Conservation (phyloP, 805 yeast species). For the Danielozyma ontarioensis region DNA sequence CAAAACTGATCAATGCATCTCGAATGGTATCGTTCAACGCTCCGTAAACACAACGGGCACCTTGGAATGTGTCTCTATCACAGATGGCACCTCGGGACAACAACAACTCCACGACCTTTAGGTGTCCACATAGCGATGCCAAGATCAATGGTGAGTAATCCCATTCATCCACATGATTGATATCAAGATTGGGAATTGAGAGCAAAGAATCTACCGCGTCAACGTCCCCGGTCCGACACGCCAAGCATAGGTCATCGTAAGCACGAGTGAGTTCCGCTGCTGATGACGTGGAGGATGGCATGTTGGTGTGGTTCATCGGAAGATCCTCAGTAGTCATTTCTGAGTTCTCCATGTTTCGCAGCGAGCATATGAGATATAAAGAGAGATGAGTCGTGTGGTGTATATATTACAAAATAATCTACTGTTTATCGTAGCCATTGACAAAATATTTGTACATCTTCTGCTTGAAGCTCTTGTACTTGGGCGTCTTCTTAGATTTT, state of each 20-base stretch:
- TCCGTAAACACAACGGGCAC: slow-evolving; percentile 71
- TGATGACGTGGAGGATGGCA: slow-evolving; percentile 4
- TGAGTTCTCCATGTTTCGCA: not conserved
- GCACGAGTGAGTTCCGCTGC: slow-evolving; percentile 8
- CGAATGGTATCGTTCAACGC: slow-evolving; percentile 67
- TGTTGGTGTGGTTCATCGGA: slow-evolving; percentile 5
- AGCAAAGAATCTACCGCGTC: slow-evolving; percentile 58
- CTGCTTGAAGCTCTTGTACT: slow-evolving; percentile 12
- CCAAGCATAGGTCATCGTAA: slow-evolving; percentile 49
- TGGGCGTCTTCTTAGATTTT: slow-evolving; percentile 1
- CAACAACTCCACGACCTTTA: slow-evolving; percentile 53
- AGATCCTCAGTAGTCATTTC: not conserved
- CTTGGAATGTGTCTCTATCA: slow-evolving; percentile 78
- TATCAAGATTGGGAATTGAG: slow-evolving; percentile 32
- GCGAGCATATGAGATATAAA: not conserved
- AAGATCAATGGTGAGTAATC: slow-evolving; percentile 72
- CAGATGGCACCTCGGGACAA: slow-evolving; percentile 66
- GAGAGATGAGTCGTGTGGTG: not conserved
- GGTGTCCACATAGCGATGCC: slow-evolving; percentile 74
- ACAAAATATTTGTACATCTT: slow-evolving; percentile 27
- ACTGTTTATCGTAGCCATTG: slow-evolving; percentile 17
- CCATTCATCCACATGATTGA: slow-evolving; percentile 60
- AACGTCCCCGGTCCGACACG: slow-evolving; percentile 66
- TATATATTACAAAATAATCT: no score
- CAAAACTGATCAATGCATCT: slow-evolving; percentile 51